Conservation (phyloP, 345 rosid species). For the Psidium guajava region DNA sequence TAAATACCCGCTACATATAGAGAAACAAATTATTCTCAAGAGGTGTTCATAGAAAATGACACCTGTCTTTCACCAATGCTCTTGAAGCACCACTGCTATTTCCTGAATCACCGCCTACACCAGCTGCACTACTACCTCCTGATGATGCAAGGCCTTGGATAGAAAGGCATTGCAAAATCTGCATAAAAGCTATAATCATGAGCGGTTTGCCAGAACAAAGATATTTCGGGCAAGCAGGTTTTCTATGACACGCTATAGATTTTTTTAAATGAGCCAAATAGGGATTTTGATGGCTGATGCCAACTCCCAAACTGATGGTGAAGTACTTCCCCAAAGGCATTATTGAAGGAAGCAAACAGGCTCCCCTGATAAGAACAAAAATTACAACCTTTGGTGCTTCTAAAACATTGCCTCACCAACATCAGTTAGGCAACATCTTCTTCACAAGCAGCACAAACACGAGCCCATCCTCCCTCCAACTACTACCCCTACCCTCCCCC, state of each 20-base stretch:
- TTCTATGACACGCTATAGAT: background rate
- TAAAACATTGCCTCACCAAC: background rate
- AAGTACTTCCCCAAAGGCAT: background rate
- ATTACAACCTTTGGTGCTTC: background rate
- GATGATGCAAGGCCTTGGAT: conserved; percentile 88
- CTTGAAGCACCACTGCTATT: conserved; percentile 90
- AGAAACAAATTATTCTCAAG: background rate
- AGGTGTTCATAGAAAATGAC: background rate
- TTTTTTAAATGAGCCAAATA: background rate
- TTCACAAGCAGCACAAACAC: background rate
- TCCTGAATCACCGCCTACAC: conserved; percentile 60
- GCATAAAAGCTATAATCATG: background rate
- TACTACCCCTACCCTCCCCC: background rate
- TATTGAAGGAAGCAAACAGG: background rate
- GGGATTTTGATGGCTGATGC: background rate
- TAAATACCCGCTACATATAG: background rate
- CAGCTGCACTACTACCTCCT: conserved; percentile 64
- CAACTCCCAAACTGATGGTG: background rate
- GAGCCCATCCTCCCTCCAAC: background rate
- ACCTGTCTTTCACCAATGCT: conserved; percentile 89
- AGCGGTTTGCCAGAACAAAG: background rate
- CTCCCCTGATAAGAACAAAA: background rate
- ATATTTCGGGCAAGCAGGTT: background rate
- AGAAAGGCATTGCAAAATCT: conserved; percentile 80
- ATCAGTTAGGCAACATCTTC: background rate